phyloP scores from a whole-genome alignment of 2,329 filamentous ascomycete genomes.

The Alternaria triticimaculans region DNA sequence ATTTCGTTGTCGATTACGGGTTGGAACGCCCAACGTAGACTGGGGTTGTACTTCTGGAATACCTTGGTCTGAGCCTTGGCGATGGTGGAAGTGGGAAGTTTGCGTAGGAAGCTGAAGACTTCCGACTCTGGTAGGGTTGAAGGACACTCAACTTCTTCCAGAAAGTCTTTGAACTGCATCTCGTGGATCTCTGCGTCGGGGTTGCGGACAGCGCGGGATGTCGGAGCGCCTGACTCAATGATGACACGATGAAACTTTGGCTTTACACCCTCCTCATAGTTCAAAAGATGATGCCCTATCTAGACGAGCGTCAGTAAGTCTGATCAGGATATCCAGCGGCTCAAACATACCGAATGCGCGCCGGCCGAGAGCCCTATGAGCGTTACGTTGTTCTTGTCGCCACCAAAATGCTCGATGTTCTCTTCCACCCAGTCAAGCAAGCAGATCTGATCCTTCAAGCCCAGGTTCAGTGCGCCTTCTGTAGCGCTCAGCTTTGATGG shows the following conservation, averaged over 20 bases:
- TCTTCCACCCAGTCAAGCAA: conserved; percentile 55
- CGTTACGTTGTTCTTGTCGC: conserved; percentile 31
- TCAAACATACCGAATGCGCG: conserved; percentile 21
- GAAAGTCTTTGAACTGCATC: conserved; percentile 54
- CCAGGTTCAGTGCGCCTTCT: conserved; percentile 43
- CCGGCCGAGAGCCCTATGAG: conserved; percentile 33
- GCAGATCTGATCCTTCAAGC: conserved; percentile 30
- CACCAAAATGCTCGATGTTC: conserved; percentile 43
- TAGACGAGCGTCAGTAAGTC: neutral
- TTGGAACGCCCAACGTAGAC: conserved; percentile 67
- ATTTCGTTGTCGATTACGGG: conserved; percentile 70
- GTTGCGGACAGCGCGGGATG: conserved; percentile 55
- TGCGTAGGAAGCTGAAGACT: conserved; percentile 53
- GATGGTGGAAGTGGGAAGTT: conserved; percentile 45
- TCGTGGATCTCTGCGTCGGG: conserved; percentile 52
- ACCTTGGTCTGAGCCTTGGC: conserved; percentile 51
- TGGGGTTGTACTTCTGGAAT: conserved; percentile 56
- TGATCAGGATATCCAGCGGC: neutral
- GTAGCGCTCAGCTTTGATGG: conserved; percentile 15
- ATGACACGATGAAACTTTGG: conserved; percentile 56
- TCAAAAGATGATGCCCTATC: conserved; percentile 73
- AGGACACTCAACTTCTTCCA: conserved; percentile 45
- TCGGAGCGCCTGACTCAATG: conserved; percentile 56
- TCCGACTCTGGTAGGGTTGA: conserved; percentile 32
- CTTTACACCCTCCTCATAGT: conserved; percentile 42